phyloP scores from a whole-genome alignment of 768 basidiomycete genomes.

The Xanthoconium purpureum region DNA sequence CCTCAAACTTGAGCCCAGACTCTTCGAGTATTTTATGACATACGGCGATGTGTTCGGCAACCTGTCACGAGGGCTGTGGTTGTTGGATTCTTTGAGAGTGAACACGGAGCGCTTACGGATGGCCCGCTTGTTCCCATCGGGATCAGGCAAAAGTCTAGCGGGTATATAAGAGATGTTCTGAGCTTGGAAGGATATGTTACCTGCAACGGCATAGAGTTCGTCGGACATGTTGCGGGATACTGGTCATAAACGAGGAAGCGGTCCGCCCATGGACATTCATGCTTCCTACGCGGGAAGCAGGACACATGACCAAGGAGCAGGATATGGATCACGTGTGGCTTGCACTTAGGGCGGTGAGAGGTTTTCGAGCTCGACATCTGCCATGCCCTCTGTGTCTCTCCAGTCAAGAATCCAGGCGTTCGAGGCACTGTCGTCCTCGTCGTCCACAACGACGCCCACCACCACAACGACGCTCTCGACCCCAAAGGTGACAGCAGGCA shows the following conservation, averaged over 20 bases:
- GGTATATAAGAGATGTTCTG: background rate
- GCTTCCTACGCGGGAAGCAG: too few species aligned
- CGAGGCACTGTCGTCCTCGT: constrained; percentile 46
- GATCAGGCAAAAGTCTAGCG: constrained; percentile 80
- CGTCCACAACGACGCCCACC: constrained; percentile 20
- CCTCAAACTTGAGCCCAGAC: constrained; percentile 81
- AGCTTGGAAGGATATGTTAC: constrained; percentile 32
- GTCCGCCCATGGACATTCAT: too few species aligned
- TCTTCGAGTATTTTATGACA: constrained; percentile 81
- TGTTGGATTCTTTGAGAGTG: background rate
- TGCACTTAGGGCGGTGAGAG: too few species aligned
- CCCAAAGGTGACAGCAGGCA: background rate
- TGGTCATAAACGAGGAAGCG: too few species aligned
- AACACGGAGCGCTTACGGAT: constrained; percentile 47
- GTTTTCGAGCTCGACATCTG: background rate
- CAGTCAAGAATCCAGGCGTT: constrained; percentile 64
- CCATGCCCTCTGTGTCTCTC: constrained; percentile 46
- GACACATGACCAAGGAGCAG: too few species aligned
- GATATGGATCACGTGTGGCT: background rate
- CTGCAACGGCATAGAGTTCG: constrained; percentile 78
- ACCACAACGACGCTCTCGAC: constrained; percentile 7
- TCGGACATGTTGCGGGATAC: constrained; percentile 13
- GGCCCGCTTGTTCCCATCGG: constrained; percentile 77
- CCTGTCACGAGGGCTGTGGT: constrained; percentile 34
- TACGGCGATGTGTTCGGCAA: constrained; percentile 76